Base-by-base conservation (phyloP, 192 early-diverging fungal genomes). In the Ambispora gerdemannii region DNA sequence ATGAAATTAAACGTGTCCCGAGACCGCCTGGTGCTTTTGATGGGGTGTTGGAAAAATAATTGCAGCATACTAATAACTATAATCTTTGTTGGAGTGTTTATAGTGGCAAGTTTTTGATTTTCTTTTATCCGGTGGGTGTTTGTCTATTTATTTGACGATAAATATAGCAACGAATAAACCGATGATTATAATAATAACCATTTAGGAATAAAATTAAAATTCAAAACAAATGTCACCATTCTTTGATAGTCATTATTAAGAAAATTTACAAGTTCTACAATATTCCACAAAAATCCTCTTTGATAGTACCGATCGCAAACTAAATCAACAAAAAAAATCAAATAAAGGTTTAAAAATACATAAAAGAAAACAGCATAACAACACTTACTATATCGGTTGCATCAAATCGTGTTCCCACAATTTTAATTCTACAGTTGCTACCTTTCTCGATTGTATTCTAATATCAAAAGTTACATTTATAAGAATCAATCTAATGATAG, bases 271-370 rank as follows among this genome's bases (percentile, higher is more conserved):
- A n/a, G n/a, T 58, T 43, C 15, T 43, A 43, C 38, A 43, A 15
- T 58, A 70, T 36, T 59, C 68, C 68, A 32, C 52, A 60, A 49
- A 59, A 98, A 86, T 98, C 95, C 74, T 98, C 95, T 78, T 96
- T 97, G 78, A 98, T 96, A 4, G 94, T 95, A 24, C 95, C 95
- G 66, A 95, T 95, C 25, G 93, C 92, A 81, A 91, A 92, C 92
- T 94, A 75, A 19, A 47, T 27, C 50, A 33, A 31, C 20, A 33
- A 58, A 34, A 36, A 36, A 27, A 3, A 19, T 51, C 28, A 3
- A 36, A 51, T 27, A 17, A 66, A 7, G 20, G 6, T 56, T 33
- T 24, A 50, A 38, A 67, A 53, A 32, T 10, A 72, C 50, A 27
- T 55, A 43, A 35, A 22, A 53, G 17, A 20, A 13, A 58, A 70